phyloP scores from a whole-genome alignment of 345 rosid species.

The Boechera retrofracta region DNA sequence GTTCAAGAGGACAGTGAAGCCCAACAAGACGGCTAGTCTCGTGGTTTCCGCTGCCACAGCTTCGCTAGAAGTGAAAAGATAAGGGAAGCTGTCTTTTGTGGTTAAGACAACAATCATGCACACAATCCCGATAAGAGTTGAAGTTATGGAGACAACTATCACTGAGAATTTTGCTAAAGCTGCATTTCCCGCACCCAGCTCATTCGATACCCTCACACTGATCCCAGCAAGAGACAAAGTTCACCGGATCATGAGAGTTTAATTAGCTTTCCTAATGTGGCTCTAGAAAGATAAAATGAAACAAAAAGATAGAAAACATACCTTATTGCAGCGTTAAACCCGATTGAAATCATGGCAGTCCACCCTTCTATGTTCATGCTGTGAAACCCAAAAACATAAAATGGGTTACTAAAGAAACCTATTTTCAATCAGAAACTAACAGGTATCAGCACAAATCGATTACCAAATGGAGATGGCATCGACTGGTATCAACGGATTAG shows the following conservation, averaged over 20 bases:
- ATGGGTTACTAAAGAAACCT: background rate
- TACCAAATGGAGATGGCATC: constrained; percentile 96
- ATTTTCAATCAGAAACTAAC: background rate
- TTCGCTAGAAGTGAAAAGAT: constrained; percentile 71
- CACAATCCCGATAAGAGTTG: constrained; percentile 63
- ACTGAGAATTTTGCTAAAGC: constrained; percentile 68
- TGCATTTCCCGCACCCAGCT: constrained; percentile 82
- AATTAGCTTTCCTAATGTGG: background rate
- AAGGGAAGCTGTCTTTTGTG: constrained; percentile 72
- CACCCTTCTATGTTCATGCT: constrained; percentile 93
- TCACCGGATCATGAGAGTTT: background rate
- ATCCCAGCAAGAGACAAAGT: constrained; percentile 7
- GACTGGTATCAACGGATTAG: constrained; percentile 77
- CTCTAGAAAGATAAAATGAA: background rate
- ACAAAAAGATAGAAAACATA: constrained; percentile 33
- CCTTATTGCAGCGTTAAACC: constrained; percentile 95
- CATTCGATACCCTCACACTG: constrained; percentile 95
- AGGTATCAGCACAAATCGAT: background rate
- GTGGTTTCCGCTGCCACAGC: constrained; percentile 86
- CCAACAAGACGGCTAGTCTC: constrained; percentile 70
- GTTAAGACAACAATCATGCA: constrained; percentile 66
- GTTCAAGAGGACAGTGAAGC: constrained; percentile 73
- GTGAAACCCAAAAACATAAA: constrained; percentile 35
- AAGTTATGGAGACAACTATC: constrained; percentile 74
- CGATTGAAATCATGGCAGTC: constrained; percentile 90